A percentile compares a stretch with the other conserved stretches of the same genome.
Evolutionary conservation across 495 filamentous ascomycete genomes (phyloP).

Genomic region (Echria macrotheca): DNA sequence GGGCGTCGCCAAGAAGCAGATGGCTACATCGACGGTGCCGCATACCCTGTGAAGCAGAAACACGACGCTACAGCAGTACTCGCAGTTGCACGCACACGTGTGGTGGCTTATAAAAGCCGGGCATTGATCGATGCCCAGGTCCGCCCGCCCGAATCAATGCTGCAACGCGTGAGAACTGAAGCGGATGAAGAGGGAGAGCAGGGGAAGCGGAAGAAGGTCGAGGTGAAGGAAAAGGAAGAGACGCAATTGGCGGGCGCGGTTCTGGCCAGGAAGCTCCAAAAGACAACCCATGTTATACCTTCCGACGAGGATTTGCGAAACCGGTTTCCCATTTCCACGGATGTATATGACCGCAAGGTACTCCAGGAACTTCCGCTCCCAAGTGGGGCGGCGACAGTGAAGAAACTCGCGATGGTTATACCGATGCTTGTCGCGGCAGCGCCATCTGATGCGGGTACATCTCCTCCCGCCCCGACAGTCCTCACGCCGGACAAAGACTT

Average conservation of each 20-base stretch:
- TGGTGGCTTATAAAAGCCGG: background rate
- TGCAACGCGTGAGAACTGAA: too few relatives aligned
- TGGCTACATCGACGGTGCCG: background rate
- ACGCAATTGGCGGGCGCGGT: background rate
- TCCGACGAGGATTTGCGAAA: too few relatives aligned
- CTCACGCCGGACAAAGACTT: background rate
- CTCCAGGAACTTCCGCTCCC: too few relatives aligned
- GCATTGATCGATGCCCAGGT: background rate
- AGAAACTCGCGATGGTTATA: background rate
- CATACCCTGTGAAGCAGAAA: background rate
- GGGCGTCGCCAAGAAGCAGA: too few relatives aligned
- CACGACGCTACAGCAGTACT: too few relatives aligned
- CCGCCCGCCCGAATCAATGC: too few relatives aligned
- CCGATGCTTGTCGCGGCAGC: background rate
- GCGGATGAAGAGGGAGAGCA: background rate
- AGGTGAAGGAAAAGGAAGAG: background rate
- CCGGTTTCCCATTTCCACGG: too few relatives aligned
- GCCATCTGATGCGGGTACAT: background rate
- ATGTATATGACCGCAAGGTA: too few relatives aligned
- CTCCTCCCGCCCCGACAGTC: background rate
- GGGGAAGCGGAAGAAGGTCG: background rate
- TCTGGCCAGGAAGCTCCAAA: background rate
- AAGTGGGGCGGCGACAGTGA: too few relatives aligned
- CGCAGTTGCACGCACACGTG: background rate
- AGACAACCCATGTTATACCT: too few relatives aligned